Evolutionary conservation across 495 filamentous ascomycete genomes (phyloP), one percentile per base, ranked within the genome.

Genomic region (Neurospora sp.): DNA sequence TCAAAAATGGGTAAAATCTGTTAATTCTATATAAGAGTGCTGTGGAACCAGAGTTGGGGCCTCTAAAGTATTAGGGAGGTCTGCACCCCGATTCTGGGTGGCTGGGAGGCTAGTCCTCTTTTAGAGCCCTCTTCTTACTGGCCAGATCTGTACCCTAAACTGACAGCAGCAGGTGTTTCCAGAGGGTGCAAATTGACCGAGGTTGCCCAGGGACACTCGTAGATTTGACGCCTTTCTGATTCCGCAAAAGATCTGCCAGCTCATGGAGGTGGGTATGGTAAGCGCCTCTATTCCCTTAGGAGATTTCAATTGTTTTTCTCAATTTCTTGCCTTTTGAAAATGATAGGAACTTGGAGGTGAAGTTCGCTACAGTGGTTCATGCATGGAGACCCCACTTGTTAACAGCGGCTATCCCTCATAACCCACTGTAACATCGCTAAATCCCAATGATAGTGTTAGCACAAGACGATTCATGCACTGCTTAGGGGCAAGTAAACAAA

Each of bases 211-310:
- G 18, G 42, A 46, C 42, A 46, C 42, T 46, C 18, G 3, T n/a
- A 1, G 1, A 46, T 46, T 46, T 46, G 18, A 10, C 8, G 18
- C 18, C 42, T n/a, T 10, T 46, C 16, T 8, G 0, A 46, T 1
- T 10, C 1, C 1, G 0, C 0, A 46, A n/a, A 46, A n/a, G 10
- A 4, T n/a, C 1, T n/a, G 18, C 3, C 3, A 46, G 18, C 18
- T 44, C 7, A 1, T 9, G 2, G 0, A 2, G 6, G 3, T 8
- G 0, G 6, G 7, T 0, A 1, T 8, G 0, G 6, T 1, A 2
- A 2, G 16, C 2, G 16, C 6, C 0, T 3, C 41, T 9, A n/a
- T n/a, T 4, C 2, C 2, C 0, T 5, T 44, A 0, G 2, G 41
- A 9, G 1, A 44, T n/a, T n/a, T 0, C 16, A 44, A 9, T 18